A percentile compares a stretch with the other conserved stretches of the same genome.
Evolutionary conservation across 1,139 yeast species (phyloP).

Genomic region (Magnusiomyces suaveolens): DNA sequence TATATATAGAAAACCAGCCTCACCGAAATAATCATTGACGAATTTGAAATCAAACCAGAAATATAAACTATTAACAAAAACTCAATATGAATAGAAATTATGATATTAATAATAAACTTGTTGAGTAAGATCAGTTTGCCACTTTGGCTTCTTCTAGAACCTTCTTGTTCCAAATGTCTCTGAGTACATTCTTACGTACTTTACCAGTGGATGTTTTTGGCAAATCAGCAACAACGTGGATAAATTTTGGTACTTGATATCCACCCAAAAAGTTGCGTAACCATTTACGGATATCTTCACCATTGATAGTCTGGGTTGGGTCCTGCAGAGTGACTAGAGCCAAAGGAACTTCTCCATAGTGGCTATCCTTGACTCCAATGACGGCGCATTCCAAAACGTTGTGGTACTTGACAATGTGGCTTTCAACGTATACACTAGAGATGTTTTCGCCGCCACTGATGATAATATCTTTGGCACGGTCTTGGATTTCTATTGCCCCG

Average conservation of each 20-base stretch:
- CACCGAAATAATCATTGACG: too few relatives aligned
- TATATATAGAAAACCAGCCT: too few relatives aligned
- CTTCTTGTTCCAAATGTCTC: conserved; percentile 18
- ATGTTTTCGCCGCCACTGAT: conserved; percentile 77
- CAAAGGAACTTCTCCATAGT: conserved; percentile 33
- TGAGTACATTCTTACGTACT: conserved; percentile 29
- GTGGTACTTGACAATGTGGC: conserved; percentile 42
- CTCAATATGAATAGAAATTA: too few relatives aligned
- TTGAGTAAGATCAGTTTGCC: too few relatives aligned
- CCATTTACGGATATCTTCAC: conserved; percentile 22
- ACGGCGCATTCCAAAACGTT: conserved; percentile 32
- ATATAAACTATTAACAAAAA: too few relatives aligned
- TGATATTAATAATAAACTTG: too few relatives aligned
- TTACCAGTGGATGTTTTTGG: conserved; percentile 35
- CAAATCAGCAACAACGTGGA: conserved; percentile 24
- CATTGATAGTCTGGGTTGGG: conserved; percentile 15
- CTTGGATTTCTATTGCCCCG: conserved; percentile 55
- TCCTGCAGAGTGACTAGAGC: conserved; percentile 28
- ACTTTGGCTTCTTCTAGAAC: not conserved
- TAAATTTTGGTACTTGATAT: conserved; percentile 30
- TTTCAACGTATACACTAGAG: conserved; percentile 69
- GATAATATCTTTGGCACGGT: conserved; percentile 71
- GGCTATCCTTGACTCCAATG: conserved; percentile 32
- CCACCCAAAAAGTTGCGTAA: conserved; percentile 28
- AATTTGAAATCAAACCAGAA: too few relatives aligned